These are phyloP conservation scores for Leptodermis oblonga DNA, from an alignment of 257 asterid genomes.

Conservation along the genomic window DNA sequence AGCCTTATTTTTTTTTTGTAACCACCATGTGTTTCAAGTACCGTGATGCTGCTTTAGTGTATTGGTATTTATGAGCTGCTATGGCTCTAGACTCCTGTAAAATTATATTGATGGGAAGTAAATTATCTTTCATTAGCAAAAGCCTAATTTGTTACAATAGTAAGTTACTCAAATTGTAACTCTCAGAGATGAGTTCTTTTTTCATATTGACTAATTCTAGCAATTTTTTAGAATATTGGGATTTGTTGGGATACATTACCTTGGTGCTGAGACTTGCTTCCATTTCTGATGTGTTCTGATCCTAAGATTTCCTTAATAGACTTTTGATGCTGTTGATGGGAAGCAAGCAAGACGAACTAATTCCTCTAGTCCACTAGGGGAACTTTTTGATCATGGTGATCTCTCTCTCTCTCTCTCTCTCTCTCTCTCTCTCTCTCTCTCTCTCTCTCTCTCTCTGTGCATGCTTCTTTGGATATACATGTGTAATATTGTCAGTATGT, in stretches of 20 bases:
- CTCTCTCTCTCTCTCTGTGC: neutral
- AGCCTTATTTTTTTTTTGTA: neutral
- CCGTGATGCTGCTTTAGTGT: neutral
- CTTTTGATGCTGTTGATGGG: conserved; percentile 97
- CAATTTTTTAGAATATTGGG: too few species aligned
- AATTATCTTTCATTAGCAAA: neutral
- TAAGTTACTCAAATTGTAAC: neutral
- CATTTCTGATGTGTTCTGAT: conserved; percentile 21
- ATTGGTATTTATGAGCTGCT: neutral
- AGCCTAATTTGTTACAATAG: neutral
- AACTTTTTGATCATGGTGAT: conserved; percentile 92
- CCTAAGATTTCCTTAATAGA: conserved; percentile 33
- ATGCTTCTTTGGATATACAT: neutral
- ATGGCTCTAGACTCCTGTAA: neutral
- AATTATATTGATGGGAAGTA: neutral
- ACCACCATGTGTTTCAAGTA: neutral
- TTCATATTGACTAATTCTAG: neutral
- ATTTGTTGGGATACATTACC: neutral
- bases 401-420: conserved; percentile 1
- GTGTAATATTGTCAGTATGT: neutral
- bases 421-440: conserved; percentile 12
- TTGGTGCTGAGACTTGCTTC: conserved; percentile 4
- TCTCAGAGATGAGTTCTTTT: neutral
- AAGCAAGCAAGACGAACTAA: conserved; percentile 96
- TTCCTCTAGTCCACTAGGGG: conserved; percentile 94